Evolutionary conservation across 2,329 filamentous ascomycete species (phyloP).

Genomic region (Orbilia javanica): DNA sequence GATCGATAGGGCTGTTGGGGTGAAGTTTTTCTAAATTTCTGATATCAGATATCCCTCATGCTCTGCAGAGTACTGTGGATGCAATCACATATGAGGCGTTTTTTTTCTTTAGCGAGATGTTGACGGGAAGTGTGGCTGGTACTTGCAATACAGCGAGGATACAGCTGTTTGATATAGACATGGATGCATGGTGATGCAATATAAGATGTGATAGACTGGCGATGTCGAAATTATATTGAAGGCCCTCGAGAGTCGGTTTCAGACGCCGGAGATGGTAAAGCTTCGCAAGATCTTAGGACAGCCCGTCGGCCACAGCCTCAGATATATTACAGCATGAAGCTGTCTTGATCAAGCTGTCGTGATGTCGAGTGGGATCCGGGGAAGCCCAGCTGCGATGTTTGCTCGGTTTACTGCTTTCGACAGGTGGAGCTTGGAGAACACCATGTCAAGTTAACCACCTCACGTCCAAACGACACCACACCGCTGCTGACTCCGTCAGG

Average conservation of each 20-base stretch:
- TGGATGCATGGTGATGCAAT: too few species aligned
- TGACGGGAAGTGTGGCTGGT: constrained; percentile 4
- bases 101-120: background rate
- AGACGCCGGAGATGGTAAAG: constrained; percentile 16
- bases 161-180: too few species aligned
- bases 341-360: background rate
- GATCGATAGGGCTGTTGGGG: constrained; percentile 19
- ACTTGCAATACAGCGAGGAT: too few species aligned
- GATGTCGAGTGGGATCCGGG: constrained; percentile 15
- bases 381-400: constrained; percentile 46
- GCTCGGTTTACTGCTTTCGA: constrained; percentile 35
- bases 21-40: too few species aligned
- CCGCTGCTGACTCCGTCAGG: constrained; percentile 25
- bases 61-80: background rate
- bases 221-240: too few species aligned
- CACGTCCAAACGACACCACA: background rate
- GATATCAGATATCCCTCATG: background rate
- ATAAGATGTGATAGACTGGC: too few species aligned
- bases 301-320: background rate
- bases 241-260: constrained; percentile 6
- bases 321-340: background rate
- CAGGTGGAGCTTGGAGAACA: constrained; percentile 57
- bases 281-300: background rate
- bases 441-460: constrained; percentile 56
- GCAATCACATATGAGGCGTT: background rate